Base-by-base conservation (phyloP, 2,329 filamentous ascomycete genomes). In the Lachnellula occidentalis region DNA sequence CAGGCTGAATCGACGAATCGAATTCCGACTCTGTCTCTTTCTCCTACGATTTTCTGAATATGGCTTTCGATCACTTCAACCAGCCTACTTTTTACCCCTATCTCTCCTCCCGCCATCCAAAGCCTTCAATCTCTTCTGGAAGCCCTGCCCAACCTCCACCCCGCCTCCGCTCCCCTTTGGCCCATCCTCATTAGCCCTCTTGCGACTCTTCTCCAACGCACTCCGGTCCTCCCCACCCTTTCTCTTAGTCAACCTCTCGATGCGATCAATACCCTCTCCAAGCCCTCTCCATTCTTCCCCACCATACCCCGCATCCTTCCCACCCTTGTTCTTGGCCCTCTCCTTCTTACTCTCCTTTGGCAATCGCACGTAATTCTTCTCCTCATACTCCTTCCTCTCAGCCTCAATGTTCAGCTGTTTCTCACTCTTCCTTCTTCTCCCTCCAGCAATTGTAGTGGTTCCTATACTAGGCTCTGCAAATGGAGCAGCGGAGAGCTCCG, bases 281-380 rank as follows among this genome's bases (percentile, higher is more conserved):
- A 99, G 75, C 24, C 87, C 85, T 60, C 86, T 82, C 90, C 91
- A 97, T 69, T 97, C 94, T 73, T 97, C 94, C 50, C 94, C 94
- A 58, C 92, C 92, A 73, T 88, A 96, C 71, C 78, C 85, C 73
- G 65, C 74, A 69, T 76, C 72, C 54, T 67, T 68, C 43, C 69
- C 71, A 3, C 70, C 75, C 31, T 75, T 74, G 68, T 80, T 78
- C 69, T 81, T 83, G 75, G 88, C 86, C 47, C 83, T 80, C 5
- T 96, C 91, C 74, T 95, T 96, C 79, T 96, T 97, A 73, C 84
- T 88, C 71, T 88, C 82, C 65, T 85, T 86, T 12, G 92, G 91
- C 65, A 99, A 76, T 63, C 94, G 88, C 15, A 90, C 83, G 67
- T 96, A 92, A 74, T 99, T 95, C 63, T 78, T 81, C 74, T 99